phyloP scores from a whole-genome alignment of 768 basidiomycete genomes.

The Steccherinum ochraceum region DNA sequence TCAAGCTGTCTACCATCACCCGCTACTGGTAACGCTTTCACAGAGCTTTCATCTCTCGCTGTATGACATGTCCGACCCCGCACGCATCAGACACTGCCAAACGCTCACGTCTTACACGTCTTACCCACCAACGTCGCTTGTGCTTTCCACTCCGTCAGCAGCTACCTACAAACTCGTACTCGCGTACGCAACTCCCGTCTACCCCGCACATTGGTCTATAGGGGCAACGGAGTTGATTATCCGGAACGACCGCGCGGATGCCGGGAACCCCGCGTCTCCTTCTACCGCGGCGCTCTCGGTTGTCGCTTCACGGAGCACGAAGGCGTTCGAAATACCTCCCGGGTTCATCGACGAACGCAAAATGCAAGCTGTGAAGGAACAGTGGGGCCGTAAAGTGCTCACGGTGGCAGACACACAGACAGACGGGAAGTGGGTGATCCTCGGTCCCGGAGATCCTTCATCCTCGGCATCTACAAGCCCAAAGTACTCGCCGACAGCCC shows the following conservation, averaged over 20 bases:
- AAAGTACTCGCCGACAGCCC: constrained; percentile 42
- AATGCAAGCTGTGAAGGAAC: constrained; percentile 58
- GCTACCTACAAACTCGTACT: constrained; percentile 66
- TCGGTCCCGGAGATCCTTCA: constrained; percentile 46
- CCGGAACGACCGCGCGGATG: constrained; percentile 19
- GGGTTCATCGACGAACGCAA: constrained; percentile 69
- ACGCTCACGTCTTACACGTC: constrained; percentile 73
- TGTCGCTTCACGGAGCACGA: constrained; percentile 52
- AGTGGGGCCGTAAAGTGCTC: constrained; percentile 71
- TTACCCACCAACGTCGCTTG: constrained; percentile 73
- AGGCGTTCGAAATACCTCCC: constrained; percentile 63
- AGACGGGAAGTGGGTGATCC: constrained; percentile 81
- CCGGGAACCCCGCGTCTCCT: background rate
- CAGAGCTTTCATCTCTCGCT: constrained; percentile 59
- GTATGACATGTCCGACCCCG: constrained; percentile 58
- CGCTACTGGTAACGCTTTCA: constrained; percentile 68
- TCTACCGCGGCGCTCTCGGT: constrained; percentile 38
- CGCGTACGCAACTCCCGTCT: constrained; percentile 71
- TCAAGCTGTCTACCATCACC: constrained; percentile 73
- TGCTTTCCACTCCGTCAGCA: constrained; percentile 59
- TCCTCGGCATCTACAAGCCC: constrained; percentile 26
- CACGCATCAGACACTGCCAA: constrained; percentile 45
- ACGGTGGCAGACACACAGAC: constrained; percentile 71
- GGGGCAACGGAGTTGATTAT: constrained; percentile 76
- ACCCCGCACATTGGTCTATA: constrained; percentile 75